These are phyloP conservation scores for Nakazawaea holstii DNA, from an alignment of 805 yeast species.

Conservation along the genomic window DNA sequence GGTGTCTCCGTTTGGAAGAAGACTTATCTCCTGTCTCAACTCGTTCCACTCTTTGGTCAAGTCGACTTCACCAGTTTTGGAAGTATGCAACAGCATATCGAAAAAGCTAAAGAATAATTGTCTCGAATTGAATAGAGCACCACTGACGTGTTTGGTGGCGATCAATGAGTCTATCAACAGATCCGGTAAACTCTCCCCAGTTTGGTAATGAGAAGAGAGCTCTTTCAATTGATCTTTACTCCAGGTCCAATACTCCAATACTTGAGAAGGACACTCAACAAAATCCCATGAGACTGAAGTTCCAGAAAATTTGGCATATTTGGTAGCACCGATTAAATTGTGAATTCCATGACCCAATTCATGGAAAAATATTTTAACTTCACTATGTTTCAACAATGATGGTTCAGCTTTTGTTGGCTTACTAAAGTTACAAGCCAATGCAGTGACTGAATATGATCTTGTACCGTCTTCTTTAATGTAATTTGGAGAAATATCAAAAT, in stretches of 20 bases:
- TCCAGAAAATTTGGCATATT: slow-evolving; percentile 66
- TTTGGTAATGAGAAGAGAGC: slow-evolving; percentile 60
- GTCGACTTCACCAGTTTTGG: slow-evolving; percentile 39
- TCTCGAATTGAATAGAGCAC: slow-evolving; percentile 64
- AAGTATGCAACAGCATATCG: slow-evolving; percentile 67
- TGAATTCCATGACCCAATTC: slow-evolving; percentile 90
- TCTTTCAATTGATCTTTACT: slow-evolving; percentile 49
- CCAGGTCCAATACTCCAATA: slow-evolving; percentile 90
- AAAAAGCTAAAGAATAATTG: slow-evolving; percentile 77
- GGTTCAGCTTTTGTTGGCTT: slow-evolving; percentile 68
- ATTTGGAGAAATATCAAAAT: slow-evolving; percentile 63
- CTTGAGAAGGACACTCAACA: slow-evolving; percentile 89
- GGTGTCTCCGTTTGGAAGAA: slow-evolving; percentile 50
- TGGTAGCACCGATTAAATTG: slow-evolving; percentile 62
- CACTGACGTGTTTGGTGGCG: slow-evolving; percentile 68
- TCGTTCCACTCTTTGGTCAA: slow-evolving; percentile 58
- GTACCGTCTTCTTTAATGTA: slow-evolving; percentile 42
- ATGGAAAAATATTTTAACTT: slow-evolving; percentile 81
- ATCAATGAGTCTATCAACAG: slow-evolving; percentile 53
- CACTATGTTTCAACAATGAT: slow-evolving; percentile 68
- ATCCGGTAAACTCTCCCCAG: slow-evolving; percentile 53
- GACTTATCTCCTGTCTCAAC: slow-evolving; percentile 55
- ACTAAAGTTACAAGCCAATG: slow-evolving; percentile 80
- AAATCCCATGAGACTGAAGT: slow-evolving; percentile 79
- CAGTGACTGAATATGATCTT: slow-evolving; percentile 63